Evolutionary conservation across 352 stramenopile species (phyloP).

Genomic region (Phytophthora gonapodyides): DNA sequence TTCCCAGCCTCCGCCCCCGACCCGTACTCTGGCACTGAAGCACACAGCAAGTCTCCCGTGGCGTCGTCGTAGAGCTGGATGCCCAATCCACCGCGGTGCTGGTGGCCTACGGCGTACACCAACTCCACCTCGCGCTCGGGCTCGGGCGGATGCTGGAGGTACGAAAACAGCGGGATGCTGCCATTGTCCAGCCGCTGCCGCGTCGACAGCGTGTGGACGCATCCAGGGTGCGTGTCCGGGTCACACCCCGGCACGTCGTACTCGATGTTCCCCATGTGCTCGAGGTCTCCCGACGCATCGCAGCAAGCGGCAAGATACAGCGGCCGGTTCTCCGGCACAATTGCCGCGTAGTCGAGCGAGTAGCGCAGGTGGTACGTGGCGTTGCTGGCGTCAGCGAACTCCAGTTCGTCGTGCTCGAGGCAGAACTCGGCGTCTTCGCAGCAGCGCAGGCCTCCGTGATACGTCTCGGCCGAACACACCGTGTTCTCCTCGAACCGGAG

Average conservation of each 20-base stretch:
- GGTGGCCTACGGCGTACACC: conserved; percentile 79
- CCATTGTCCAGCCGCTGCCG: conserved; percentile 59
- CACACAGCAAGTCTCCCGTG: conserved; percentile 69
- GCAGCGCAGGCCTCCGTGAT: conserved; percentile 75
- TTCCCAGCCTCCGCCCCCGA: conserved; percentile 60
- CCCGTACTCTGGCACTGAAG: conserved; percentile 68
- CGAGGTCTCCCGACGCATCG: conserved; percentile 63
- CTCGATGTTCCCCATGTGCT: conserved; percentile 73
- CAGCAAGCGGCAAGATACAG: conserved; percentile 77
- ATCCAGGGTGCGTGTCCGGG: conserved; percentile 66
- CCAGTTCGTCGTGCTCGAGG: conserved; percentile 60
- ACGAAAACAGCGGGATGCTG: conserved; percentile 28
- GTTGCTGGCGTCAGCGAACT: conserved; percentile 22
- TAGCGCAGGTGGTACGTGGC: conserved; percentile 75
- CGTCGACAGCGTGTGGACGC: conserved; percentile 78
- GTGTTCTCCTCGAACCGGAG: conserved; percentile 73
- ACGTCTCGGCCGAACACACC: conserved; percentile 60
- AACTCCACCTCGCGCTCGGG: conserved; percentile 67
- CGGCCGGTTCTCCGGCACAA: conserved; percentile 57
- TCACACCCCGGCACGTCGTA: conserved; percentile 79
- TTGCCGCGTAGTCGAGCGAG: conserved; percentile 71
- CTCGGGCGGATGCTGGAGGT: conserved; percentile 30
- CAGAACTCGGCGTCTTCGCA: conserved; percentile 76
- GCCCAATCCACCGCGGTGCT: conserved; percentile 72
- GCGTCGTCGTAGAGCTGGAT: conserved; percentile 77